Evolutionary conservation across 192 early-diverging fungal genomes (phyloP).

Genomic region (Umbelopsis sp.): DNA sequence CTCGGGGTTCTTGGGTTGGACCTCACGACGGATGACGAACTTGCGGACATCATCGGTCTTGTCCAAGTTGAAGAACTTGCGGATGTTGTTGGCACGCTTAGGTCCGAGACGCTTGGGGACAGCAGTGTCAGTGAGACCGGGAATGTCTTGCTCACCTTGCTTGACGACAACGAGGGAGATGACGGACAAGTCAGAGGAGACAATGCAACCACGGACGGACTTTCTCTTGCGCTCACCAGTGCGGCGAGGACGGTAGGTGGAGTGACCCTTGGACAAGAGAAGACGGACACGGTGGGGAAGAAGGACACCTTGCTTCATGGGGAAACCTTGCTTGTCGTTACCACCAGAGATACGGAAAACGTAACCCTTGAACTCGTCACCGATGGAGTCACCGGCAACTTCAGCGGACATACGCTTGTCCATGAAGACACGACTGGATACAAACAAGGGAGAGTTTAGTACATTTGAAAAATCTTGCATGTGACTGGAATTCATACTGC

Average conservation of each 20-base stretch:
- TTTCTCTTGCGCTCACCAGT: constrained; percentile 99
- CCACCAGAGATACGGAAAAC: constrained; percentile 99
- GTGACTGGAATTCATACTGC: neutral
- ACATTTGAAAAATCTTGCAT: too few species aligned
- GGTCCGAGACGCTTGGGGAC: constrained; percentile 98
- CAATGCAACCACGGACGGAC: constrained; percentile 99
- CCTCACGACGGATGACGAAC: constrained; percentile 98
- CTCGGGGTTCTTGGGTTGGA: constrained; percentile 84
- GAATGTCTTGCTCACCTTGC: constrained; percentile 95
- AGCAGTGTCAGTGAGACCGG: constrained; percentile 91
- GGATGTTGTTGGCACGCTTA: constrained; percentile 98
- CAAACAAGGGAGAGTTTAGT: neutral
- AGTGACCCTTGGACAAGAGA: constrained; percentile 91
- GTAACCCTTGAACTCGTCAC: constrained; percentile 99
- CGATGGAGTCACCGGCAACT: constrained; percentile 92
- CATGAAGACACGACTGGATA: constrained; percentile 89
- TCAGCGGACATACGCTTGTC: constrained; percentile 98
- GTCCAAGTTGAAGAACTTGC: constrained; percentile 98
- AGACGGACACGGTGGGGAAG: constrained; percentile 75
- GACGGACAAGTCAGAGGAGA: constrained; percentile 90
- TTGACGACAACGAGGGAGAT: constrained; percentile 95
- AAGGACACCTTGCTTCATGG: constrained; percentile 99
- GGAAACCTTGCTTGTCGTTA: constrained; percentile 99
- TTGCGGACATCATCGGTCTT: constrained; percentile 99
- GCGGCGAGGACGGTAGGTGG: constrained; percentile 97